These are phyloP conservation scores for Agaricus subrufescens DNA, from an alignment of 768 basidiomycete genomes.

Conservation along the genomic window DNA sequence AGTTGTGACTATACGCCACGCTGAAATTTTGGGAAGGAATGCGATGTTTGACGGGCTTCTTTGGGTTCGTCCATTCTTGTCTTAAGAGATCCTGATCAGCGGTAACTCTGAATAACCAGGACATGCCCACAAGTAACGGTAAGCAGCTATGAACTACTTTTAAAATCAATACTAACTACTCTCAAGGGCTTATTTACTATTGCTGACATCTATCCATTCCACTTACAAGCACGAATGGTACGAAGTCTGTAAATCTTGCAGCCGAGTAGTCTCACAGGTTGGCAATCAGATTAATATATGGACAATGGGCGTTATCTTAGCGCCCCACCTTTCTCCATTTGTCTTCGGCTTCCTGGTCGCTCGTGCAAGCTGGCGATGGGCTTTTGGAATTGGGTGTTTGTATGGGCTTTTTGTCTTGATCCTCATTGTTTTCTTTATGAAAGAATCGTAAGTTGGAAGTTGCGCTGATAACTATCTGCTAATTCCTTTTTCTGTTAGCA, in stretches of 20 bases:
- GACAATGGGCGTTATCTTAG: conserved; percentile 74
- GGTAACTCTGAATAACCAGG: conserved; percentile 14
- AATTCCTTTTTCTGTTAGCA: conserved; percentile 24
- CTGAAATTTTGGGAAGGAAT: conserved; percentile 30
- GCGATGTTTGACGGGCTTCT: conserved; percentile 56
- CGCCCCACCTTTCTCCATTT: conserved; percentile 61
- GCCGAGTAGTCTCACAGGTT: background rate
- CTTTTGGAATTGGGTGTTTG: conserved; percentile 62
- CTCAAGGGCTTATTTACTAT: conserved; percentile 52
- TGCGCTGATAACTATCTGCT: background rate
- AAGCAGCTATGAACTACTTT: conserved; percentile 11
- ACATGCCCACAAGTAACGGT: conserved; percentile 62
- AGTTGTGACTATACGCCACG: background rate
- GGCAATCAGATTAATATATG: conserved; percentile 52
- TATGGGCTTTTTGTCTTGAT: conserved; percentile 52
- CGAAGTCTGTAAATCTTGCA: conserved; percentile 5
- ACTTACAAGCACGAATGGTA: conserved; percentile 65
- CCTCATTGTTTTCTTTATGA: conserved; percentile 56
- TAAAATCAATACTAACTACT: too few relatives aligned
- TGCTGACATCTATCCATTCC: conserved; percentile 64
- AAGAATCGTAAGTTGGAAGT: conserved; percentile 51
- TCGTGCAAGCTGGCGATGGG: conserved; percentile 56
- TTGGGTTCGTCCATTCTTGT: conserved; percentile 33
- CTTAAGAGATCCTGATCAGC: background rate
- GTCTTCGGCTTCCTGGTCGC: conserved; percentile 67